Conservation (phyloP, 345 rosid genomes). For the Lepidium sativum region DNA sequence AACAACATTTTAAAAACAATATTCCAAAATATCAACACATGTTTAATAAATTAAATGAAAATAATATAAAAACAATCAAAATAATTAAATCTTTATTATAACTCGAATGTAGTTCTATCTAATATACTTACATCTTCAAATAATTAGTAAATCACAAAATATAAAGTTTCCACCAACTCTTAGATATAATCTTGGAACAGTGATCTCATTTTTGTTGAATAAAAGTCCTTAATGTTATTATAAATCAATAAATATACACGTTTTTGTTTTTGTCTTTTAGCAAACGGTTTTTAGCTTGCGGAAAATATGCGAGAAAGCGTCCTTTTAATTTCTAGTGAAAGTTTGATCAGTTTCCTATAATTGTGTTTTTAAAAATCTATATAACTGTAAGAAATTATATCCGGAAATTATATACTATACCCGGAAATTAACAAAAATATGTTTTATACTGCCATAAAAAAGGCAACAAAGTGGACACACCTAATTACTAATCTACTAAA, state of each 20-base stretch:
- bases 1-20: too few relatives aligned
- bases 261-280: neutral
- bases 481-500: neutral
- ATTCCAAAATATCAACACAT: too few relatives aligned
- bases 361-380: neutral
- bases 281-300: constrained; percentile 7
- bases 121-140: too few relatives aligned
- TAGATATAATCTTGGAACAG: neutral
- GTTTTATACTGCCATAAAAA: neutral
- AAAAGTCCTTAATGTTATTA: constrained; percentile 6
- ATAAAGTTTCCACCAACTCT: too few relatives aligned
- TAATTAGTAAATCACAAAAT: too few relatives aligned
- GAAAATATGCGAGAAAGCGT: neutral
- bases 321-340: neutral
- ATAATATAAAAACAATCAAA: too few relatives aligned
- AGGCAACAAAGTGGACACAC: neutral
- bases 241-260: constrained; percentile 10
- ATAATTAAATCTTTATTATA: too few relatives aligned
- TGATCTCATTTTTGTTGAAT: neutral
- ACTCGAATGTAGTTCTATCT: too few relatives aligned
- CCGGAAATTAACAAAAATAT: neutral
- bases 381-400: neutral
- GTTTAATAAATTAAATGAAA: too few relatives aligned
- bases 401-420: neutral
- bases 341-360: neutral